These are phyloP conservation scores for Hymenoscyphus albidus DNA, from an alignment of 2,329 filamentous ascomycete species.

Conservation along the genomic window DNA sequence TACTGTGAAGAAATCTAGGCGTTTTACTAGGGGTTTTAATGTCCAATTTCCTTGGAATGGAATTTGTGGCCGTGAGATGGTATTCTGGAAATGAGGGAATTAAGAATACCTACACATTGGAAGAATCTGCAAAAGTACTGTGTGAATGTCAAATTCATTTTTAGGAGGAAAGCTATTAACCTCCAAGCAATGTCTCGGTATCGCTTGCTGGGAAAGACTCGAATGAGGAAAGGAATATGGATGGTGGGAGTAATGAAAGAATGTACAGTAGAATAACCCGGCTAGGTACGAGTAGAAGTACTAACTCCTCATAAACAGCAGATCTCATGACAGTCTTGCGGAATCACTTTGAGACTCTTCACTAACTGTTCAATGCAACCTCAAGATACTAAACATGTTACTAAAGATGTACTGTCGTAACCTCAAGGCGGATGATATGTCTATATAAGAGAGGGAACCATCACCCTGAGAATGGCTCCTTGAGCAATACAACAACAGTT, in stretches of 20 bases:
- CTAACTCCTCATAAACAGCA: background rate
- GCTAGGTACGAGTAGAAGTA: background rate
- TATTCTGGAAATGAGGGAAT: too few species aligned
- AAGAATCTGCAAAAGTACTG: background rate
- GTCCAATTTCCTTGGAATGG: constrained; percentile 17
- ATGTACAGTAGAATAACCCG: background rate
- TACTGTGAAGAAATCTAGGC: constrained; percentile 59
- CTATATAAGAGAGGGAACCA: too few species aligned
- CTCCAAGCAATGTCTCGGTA: background rate
- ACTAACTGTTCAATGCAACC: background rate
- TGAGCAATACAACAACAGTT: background rate
- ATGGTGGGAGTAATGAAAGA: background rate
- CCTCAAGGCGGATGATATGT: background rate
- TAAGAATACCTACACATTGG: background rate
- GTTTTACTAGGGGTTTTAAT: constrained; percentile 35
- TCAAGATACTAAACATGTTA: constrained; percentile 1
- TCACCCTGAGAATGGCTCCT: constrained; percentile 3
- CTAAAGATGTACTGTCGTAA: background rate
- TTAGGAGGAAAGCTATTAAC: background rate
- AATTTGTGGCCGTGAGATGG: background rate
- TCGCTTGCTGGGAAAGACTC: background rate
- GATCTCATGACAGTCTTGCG: background rate
- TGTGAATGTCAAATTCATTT: background rate
- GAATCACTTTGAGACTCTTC: background rate
- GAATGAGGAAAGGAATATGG: background rate